Conservation (phyloP, 2,329 filamentous ascomycete species). For the Penicillium brasilianum region DNA sequence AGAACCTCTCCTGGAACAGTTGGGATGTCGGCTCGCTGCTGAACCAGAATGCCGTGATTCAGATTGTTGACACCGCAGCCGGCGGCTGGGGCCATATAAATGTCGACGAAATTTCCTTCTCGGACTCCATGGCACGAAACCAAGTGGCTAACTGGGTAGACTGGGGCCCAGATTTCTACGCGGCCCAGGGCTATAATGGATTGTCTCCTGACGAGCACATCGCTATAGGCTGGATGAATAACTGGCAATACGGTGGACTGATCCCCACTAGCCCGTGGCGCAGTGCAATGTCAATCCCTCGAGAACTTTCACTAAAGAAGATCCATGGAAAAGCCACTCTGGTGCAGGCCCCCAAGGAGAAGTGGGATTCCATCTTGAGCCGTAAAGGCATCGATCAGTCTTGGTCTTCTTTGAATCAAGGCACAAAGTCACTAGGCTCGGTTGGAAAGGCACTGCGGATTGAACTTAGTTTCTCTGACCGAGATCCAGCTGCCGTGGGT, state of each 20-base stretch:
- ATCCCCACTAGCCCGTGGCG: background rate
- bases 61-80: conserved; percentile 7
- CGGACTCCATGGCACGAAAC: conserved; percentile 26
- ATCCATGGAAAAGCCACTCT: conserved; percentile 14
- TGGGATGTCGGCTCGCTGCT: background rate
- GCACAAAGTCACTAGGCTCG: conserved; percentile 20
- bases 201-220: conserved; percentile 12
- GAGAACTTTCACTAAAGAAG: background rate
- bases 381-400: background rate
- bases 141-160: conserved; percentile 36
- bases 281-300: background rate
- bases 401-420: conserved; percentile 19
- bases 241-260: background rate
- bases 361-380: conserved; percentile 17
- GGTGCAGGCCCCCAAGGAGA: conserved; percentile 24
- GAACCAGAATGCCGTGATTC: background rate
- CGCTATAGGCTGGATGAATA: background rate
- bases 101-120: conserved; percentile 35
- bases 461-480: conserved; percentile 27
- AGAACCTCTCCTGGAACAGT: background rate
- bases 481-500: conserved; percentile 1
- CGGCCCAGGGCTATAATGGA: conserved; percentile 31
- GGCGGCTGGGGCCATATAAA: conserved; percentile 32
- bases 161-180: conserved; percentile 39
- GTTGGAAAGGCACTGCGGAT: conserved; percentile 29